Evolutionary conservation across 768 basidiomycete genomes (phyloP).

Genomic region (Psilocybe cubensis): DNA sequence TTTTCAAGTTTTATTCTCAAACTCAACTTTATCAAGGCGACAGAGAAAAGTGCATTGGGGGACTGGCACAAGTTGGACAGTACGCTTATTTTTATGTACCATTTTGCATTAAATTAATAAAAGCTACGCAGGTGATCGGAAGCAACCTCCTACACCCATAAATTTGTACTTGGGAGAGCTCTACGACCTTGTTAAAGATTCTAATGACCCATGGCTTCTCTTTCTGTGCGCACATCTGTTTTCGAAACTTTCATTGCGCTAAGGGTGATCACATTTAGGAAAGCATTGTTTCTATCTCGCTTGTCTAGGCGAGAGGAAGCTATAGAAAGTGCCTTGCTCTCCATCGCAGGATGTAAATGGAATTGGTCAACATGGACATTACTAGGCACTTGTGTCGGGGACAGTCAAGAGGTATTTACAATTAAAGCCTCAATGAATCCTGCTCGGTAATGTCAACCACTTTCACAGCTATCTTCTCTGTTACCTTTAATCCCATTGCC

Average conservation of each 20-base stretch:
- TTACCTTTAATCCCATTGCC: conserved; percentile 51
- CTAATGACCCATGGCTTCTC: conserved; percentile 79
- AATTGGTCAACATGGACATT: conserved; percentile 95
- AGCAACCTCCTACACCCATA: conserved; percentile 68
- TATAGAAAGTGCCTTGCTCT: conserved; percentile 77
- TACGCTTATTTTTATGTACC: conserved; percentile 34
- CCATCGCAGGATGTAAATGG: conserved; percentile 81
- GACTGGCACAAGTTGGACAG: conserved; percentile 87
- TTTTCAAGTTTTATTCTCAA: not conserved
- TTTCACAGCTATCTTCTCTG: conserved; percentile 48
- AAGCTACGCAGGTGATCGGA: conserved; percentile 57
- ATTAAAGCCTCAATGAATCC: not conserved
- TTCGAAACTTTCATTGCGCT: conserved; percentile 3
- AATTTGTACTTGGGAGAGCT: conserved; percentile 63
- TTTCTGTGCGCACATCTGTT: conserved; percentile 64
- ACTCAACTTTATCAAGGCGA: conserved; percentile 52
- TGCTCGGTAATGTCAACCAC: conserved; percentile 16
- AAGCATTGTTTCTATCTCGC: conserved; percentile 81
- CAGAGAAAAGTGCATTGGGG: conserved; percentile 80
- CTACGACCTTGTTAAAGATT: conserved; percentile 58
- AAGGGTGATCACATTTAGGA: conserved; percentile 46
- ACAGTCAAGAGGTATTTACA: conserved; percentile 77
- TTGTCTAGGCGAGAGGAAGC: conserved; percentile 84
- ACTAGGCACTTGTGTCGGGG: conserved; percentile 77
- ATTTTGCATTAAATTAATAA: conserved; percentile 2